phyloP scores from a whole-genome alignment of 2,329 filamentous ascomycete species.

The Monosporascus sp. region DNA sequence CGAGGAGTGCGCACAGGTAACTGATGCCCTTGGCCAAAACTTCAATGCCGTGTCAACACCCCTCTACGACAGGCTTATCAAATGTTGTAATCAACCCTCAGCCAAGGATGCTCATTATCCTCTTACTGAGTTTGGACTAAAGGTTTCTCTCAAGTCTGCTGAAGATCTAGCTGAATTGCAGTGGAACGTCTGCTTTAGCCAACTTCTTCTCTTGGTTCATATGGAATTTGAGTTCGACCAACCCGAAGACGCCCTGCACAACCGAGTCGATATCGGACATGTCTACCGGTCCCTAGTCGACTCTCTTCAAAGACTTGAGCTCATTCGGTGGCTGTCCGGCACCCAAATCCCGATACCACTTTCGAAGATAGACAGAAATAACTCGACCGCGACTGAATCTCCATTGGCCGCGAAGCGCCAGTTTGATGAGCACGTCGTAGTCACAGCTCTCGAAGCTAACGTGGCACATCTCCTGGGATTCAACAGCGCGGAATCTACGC shows the following conservation, averaged over 20 bases:
- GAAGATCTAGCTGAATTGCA: constrained; percentile 73
- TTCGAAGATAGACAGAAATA: constrained; percentile 33
- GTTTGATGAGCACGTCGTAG: constrained; percentile 39
- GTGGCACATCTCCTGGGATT: constrained; percentile 60
- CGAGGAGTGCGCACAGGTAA: constrained; percentile 69
- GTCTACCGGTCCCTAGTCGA: constrained; percentile 66
- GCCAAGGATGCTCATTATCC: constrained; percentile 33
- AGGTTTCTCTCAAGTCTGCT: constrained; percentile 66
- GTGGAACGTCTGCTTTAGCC: constrained; percentile 70
- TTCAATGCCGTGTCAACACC: constrained; percentile 53
- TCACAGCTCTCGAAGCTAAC: constrained; percentile 56
- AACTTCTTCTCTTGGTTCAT: constrained; percentile 77
- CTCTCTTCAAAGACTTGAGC: constrained; percentile 67
- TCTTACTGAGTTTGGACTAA: constrained; percentile 71
- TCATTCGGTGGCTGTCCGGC: constrained; percentile 64
- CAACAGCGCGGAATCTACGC: constrained; percentile 42
- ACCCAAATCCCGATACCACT: constrained; percentile 50
- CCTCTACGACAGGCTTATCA: constrained; percentile 48
- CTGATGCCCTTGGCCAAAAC: constrained; percentile 60
- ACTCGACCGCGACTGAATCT: constrained; percentile 27
- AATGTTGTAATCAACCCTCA: constrained; percentile 38
- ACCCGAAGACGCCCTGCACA: constrained; percentile 59
- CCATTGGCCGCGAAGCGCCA: constrained; percentile 33
- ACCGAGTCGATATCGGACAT: constrained; percentile 57
- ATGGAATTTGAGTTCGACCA: constrained; percentile 78